phyloP scores from a whole-genome alignment of 1,284 basidiomycete genomes.

The Ustilago curta region DNA sequence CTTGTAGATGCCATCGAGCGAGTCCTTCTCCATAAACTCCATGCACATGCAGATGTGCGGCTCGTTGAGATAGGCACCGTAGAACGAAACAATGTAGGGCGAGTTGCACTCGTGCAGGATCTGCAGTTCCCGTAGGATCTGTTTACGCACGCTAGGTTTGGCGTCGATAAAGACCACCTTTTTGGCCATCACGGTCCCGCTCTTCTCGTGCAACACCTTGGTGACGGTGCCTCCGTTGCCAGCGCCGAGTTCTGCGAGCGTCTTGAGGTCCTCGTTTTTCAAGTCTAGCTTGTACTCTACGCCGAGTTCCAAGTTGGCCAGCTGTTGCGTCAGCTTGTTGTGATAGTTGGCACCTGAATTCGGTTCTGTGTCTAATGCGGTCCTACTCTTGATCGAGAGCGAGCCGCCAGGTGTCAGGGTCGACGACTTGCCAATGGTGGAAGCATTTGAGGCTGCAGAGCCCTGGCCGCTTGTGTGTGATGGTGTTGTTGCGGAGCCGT shows the following conservation, averaged over 20 bases:
- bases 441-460: conserved; percentile 28
- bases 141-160: conserved; percentile 95
- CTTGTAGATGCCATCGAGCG: conserved; percentile 90
- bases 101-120: conserved; percentile 98
- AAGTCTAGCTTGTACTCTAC: conserved; percentile 71
- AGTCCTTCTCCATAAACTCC: conserved; percentile 89
- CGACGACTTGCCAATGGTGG: conserved; percentile 33
- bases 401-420: conserved; percentile 33
- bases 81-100: conserved; percentile 93
- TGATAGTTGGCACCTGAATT: conserved; percentile 55
- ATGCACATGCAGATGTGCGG: conserved; percentile 99
- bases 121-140: conserved; percentile 95
- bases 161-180: conserved; percentile 89
- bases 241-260: conserved; percentile 88
- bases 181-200: conserved; percentile 66
- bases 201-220: conserved; percentile 74
- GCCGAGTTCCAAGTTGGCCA: conserved; percentile 70
- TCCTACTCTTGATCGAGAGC: conserved; percentile 21
- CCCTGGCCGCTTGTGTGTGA: conserved; percentile 24
- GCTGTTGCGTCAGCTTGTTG: conserved; percentile 64
- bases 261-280: conserved; percentile 72
- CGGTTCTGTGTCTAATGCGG: conserved; percentile 36
- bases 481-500: conserved; percentile 25
- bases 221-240: conserved; percentile 98
- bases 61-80: conserved; percentile 93